Percentiles rank a stretch among this genome's conserved stretches.
Evolutionary conservation across 352 stramenopile species (phyloP).

Genomic region (Blastocystis sp.): DNA sequence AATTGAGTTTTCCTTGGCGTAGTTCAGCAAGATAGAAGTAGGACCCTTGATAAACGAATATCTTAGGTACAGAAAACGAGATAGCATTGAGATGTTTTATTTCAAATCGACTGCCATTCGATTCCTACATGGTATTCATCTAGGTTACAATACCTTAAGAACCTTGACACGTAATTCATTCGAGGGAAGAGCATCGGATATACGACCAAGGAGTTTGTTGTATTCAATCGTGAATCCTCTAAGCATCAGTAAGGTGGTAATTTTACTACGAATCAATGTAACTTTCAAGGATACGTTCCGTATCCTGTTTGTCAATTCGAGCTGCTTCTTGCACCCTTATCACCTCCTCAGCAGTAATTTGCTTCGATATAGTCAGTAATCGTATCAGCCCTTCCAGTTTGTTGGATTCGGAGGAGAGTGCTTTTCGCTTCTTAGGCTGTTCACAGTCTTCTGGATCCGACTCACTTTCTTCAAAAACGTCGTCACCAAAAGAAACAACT

Average conservation of each 20-base stretch:
- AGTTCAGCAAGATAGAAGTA: slow-evolving; percentile 29
- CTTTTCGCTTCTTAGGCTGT: not conserved
- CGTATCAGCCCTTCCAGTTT: not conserved
- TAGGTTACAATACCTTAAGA: not conserved
- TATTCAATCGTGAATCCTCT: slow-evolving; percentile 10
- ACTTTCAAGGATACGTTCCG: not conserved
- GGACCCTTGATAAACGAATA: slow-evolving; percentile 19
- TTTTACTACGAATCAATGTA: not conserved
- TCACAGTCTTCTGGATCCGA: slow-evolving; percentile 1
- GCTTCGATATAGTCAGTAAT: slow-evolving; percentile 3
- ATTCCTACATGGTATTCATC: not conserved
- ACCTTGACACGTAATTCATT: not conserved
- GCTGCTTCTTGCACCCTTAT: not conserved
- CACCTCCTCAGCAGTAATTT: not conserved
- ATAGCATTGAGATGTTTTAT: not conserved
- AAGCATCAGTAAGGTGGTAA: not conserved
- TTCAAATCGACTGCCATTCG: not conserved
- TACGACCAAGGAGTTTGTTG: not conserved
- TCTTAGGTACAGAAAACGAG: slow-evolving; percentile 14
- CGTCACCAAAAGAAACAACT: not conserved
- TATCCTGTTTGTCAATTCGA: not conserved
- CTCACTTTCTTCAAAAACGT: not conserved
- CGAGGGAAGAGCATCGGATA: not conserved
- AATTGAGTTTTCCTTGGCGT: slow-evolving; percentile 20
- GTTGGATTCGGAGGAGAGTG: not conserved